Evolutionary conservation across 371 early-diverging fungal genomes (phyloP).

Genomic region (Circinella minor): DNA sequence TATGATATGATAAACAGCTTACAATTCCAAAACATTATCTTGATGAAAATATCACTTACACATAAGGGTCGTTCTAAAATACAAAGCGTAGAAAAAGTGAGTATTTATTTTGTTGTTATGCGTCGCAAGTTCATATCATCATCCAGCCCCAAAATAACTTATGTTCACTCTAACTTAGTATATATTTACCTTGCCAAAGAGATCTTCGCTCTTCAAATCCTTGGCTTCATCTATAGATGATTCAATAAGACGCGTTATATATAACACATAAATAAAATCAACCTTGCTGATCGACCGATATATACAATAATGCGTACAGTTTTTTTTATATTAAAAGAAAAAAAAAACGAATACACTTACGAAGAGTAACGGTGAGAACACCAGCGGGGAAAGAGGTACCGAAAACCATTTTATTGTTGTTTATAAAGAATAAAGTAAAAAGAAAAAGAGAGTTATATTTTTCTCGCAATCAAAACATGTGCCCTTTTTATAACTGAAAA

Average conservation of each 20-base stretch:
- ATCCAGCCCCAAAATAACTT: no score
- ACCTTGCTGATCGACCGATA: background rate
- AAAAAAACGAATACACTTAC: constrained; percentile 12
- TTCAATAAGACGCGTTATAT: background rate
- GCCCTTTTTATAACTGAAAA: background rate
- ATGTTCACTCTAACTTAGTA: background rate
- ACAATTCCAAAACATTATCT: background rate
- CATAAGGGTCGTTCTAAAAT: background rate
- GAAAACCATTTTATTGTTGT: constrained; percentile 1
- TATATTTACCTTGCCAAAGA: constrained; percentile 25
- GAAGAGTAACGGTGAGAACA: constrained; percentile 37
- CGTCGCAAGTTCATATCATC: no score
- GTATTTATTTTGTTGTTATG: background rate
- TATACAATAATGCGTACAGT: background rate
- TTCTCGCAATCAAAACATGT: background rate
- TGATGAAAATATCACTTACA: background rate
- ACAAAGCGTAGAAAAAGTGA: background rate
- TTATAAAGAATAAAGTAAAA: background rate
- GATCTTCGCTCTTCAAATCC: constrained; percentile 40
- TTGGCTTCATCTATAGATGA: constrained; percentile 33
- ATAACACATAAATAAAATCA: background rate
- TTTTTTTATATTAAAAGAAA: background rate
- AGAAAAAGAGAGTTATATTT: background rate
- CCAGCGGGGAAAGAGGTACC: constrained; percentile 21
- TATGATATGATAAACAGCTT: no score